These are phyloP conservation scores for Trapa incisa DNA, from an alignment of 345 rosid genomes.

Conservation along the genomic window DNA sequence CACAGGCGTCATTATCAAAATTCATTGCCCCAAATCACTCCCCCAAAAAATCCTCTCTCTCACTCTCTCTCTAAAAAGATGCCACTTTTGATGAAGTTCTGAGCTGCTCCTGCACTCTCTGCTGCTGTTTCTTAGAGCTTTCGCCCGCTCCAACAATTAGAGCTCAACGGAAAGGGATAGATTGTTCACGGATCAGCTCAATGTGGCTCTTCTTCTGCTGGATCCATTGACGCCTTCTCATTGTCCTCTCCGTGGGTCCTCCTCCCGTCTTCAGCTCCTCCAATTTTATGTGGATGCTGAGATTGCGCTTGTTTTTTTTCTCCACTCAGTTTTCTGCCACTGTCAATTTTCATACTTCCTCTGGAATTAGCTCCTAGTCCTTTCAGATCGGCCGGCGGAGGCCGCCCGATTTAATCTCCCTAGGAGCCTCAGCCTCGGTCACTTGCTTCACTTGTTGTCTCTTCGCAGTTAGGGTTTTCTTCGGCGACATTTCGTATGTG, in stretches of 20 bases:
- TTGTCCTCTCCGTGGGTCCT: constrained; percentile 2
- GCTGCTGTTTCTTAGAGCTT: background rate
- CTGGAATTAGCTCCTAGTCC: background rate
- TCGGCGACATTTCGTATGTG: background rate
- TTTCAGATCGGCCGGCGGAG: background rate
- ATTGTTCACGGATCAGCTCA: background rate
- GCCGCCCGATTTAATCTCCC: background rate
- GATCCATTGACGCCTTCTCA: background rate
- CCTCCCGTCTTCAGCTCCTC: background rate
- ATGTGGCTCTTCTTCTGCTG: constrained; percentile 5
- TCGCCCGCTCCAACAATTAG: background rate
- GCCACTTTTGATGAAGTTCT: background rate
- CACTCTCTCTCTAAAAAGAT: constrained; percentile 7
- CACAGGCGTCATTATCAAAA: constrained; percentile 14
- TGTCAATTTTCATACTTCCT: background rate
- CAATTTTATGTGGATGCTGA: background rate
- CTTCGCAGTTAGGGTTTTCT: background rate
- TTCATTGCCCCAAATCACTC: constrained; percentile 9
- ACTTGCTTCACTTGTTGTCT: background rate
- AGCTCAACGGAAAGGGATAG: background rate
- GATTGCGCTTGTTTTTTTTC: background rate
- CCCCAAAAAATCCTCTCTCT: constrained; percentile 2
- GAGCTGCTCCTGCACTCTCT: background rate
- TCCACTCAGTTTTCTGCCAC: background rate
- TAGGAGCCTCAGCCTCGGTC: background rate